Percentiles rank a stretch among this genome's conserved stretches.
Conservation (phyloP, 2,329 filamentous ascomycete genomes). For the Basipetospora chlamydospora region DNA sequence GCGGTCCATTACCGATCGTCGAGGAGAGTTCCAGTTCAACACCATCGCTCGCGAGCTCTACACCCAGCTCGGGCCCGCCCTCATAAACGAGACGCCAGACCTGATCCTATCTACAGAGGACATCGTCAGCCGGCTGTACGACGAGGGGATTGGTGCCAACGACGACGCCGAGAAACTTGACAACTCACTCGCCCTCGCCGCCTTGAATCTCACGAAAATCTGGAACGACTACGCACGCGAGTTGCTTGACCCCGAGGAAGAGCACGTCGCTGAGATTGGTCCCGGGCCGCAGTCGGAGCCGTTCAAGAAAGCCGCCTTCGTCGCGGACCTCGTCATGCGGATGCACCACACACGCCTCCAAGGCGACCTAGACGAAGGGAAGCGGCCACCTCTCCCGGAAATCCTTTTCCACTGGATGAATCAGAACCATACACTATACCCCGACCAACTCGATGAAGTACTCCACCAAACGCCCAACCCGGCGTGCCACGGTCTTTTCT, state of each 20-base stretch:
- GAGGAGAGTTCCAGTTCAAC: slow-evolving; percentile 49
- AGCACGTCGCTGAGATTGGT: slow-evolving; percentile 47
- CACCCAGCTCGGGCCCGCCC: slow-evolving; percentile 36
- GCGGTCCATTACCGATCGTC: slow-evolving; percentile 25
- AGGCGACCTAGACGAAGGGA: slow-evolving; percentile 20
- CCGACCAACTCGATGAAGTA: slow-evolving; percentile 51
- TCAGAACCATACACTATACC: slow-evolving; percentile 57
- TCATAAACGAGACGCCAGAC: slow-evolving; percentile 53
- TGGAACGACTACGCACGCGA: slow-evolving; percentile 41
- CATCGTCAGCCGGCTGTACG: slow-evolving; percentile 50
- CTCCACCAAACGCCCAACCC: slow-evolving; percentile 53
- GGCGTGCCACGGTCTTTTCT: slow-evolving; percentile 63
- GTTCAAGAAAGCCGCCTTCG: slow-evolving; percentile 61
- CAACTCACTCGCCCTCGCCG: slow-evolving; percentile 37
- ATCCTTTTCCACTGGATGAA: slow-evolving; percentile 75
- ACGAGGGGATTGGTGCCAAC: slow-evolving; percentile 40
- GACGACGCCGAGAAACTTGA: slow-evolving; percentile 43
- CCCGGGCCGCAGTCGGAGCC: slow-evolving; percentile 46
- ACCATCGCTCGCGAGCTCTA: slow-evolving; percentile 59
- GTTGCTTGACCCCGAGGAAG: slow-evolving; percentile 32
- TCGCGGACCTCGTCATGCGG: slow-evolving; percentile 64
- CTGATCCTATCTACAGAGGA: slow-evolving; percentile 65
- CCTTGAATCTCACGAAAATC: slow-evolving; percentile 34
- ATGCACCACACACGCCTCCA: slow-evolving; percentile 54
- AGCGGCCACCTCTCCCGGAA: slow-evolving; percentile 50